phyloP scores from a whole-genome alignment of 352 stramenopile species.

The Poterioochromonas sp. region DNA sequence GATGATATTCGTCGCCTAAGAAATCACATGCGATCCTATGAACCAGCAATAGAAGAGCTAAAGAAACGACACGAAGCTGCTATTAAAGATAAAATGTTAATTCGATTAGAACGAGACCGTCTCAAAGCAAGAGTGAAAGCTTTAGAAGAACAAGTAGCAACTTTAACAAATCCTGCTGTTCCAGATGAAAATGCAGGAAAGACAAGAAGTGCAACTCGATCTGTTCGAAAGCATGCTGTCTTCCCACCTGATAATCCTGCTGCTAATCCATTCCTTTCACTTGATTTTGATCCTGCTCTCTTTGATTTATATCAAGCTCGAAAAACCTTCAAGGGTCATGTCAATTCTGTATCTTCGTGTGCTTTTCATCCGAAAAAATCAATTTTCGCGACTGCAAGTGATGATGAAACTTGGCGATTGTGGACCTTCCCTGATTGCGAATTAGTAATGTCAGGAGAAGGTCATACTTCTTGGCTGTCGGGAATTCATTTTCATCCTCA shows the following conservation, averaged over 20 bases:
- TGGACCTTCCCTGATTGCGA: conserved; percentile 81
- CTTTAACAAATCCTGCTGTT: conserved; percentile 34
- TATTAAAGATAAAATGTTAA: conserved; percentile 95
- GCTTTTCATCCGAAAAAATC: conserved; percentile 81
- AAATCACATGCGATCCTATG: conserved; percentile 74
- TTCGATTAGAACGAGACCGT: conserved; percentile 80
- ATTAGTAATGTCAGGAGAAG: conserved; percentile 86
- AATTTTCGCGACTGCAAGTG: conserved; percentile 72
- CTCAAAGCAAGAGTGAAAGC: conserved; percentile 70
- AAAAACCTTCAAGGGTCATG: conserved; percentile 77
- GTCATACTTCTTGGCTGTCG: conserved; percentile 77
- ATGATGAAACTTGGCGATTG: conserved; percentile 87
- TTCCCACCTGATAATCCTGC: conserved; percentile 39
- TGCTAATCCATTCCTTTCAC: conserved; percentile 48
- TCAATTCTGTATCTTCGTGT: conserved; percentile 71
- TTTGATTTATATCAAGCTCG: conserved; percentile 57
- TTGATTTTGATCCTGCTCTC: conserved; percentile 45
- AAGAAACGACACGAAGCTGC: conserved; percentile 79
- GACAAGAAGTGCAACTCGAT: conserved; percentile 33
- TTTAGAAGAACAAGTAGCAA: conserved; percentile 70
- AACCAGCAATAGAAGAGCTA: conserved; percentile 79
- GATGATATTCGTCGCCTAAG: conserved; percentile 78
- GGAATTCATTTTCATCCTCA: conserved; percentile 77
- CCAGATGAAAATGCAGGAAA: not conserved
- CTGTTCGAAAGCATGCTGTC: conserved; percentile 34